A percentile compares a stretch with the other conserved stretches of the same genome.
These are phyloP conservation scores for Pseudofabraea citricarpa DNA, from an alignment of 2,329 filamentous ascomycete genomes.

Conservation along the genomic window DNA sequence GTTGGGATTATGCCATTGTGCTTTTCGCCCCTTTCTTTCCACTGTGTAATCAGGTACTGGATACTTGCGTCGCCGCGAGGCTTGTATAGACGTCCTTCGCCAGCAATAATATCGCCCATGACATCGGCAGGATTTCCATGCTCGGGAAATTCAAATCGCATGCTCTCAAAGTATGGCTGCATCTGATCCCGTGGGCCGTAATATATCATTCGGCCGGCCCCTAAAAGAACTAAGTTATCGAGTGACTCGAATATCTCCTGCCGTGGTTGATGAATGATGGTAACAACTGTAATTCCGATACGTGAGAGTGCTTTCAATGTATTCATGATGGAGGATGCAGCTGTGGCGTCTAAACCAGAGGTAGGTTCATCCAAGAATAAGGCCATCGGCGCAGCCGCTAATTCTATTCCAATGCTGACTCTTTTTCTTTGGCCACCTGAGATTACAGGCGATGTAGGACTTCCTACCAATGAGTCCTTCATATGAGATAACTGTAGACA, in stretches of 20 bases:
- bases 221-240: slow-evolving; percentile 60
- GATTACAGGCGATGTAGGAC: slow-evolving; percentile 57
- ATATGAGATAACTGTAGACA: slow-evolving; percentile 38
- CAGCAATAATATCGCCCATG: slow-evolving; percentile 57
- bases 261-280: slow-evolving; percentile 51
- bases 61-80: slow-evolving; percentile 39
- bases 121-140: slow-evolving; percentile 51
- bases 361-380: slow-evolving; percentile 60
- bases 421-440: slow-evolving; percentile 58
- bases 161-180: slow-evolving; percentile 43
- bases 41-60: slow-evolving; percentile 44
- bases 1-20: slow-evolving; percentile 20
- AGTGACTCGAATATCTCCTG: slow-evolving; percentile 52
- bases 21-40: slow-evolving; percentile 28
- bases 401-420: slow-evolving; percentile 57
- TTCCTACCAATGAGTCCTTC: slow-evolving; percentile 43
- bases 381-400: slow-evolving; percentile 52
- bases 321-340: slow-evolving; percentile 56
- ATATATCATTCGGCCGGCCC: slow-evolving; percentile 50
- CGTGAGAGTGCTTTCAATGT: slow-evolving; percentile 58
- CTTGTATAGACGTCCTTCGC: slow-evolving; percentile 49
- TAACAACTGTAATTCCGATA: slow-evolving; percentile 47
- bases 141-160: slow-evolving; percentile 46
- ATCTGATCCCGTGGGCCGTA: slow-evolving; percentile 40
- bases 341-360: slow-evolving; percentile 57